These are phyloP conservation scores for Bonia amplexicaulis DNA, from an alignment of 176 grass and related monocot species.

Conservation along the genomic window DNA sequence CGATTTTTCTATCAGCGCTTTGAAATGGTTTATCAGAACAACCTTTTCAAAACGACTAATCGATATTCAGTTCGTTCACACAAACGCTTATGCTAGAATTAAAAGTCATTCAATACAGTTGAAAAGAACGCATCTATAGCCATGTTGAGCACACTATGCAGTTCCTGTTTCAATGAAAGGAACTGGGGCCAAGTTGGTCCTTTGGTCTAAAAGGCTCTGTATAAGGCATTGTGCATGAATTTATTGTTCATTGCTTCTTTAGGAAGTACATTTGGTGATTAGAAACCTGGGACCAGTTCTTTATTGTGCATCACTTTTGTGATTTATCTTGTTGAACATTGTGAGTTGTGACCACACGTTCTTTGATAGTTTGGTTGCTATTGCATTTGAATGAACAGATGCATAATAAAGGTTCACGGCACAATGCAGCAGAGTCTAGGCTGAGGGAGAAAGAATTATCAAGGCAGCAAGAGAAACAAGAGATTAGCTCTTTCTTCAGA, in stretches of 20 bases:
- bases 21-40: too few species aligned
- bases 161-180: not conserved
- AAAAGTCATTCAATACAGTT: accelerated
- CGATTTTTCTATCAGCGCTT: too few species aligned
- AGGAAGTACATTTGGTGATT: not conserved
- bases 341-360: not conserved
- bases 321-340: not conserved
- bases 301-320: constrained; percentile 20
- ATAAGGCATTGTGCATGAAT: not conserved
- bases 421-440: constrained; percentile 52
- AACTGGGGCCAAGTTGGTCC: not conserved
- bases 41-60: too few species aligned
- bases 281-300: not conserved
- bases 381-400: constrained; percentile 43
- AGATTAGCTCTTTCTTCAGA: constrained; percentile 54
- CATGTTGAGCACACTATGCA: not conserved
- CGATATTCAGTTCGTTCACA: too few species aligned
- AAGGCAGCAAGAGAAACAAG: constrained; percentile 55
- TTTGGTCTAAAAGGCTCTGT: not conserved
- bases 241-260: not conserved
- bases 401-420: constrained; percentile 73
- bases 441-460: constrained; percentile 51
- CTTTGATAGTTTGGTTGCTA: constrained; percentile 23
- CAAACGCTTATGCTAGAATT: too few species aligned
- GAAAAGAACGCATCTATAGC: not conserved